Evolutionary conservation across 75 land plant species (phyloP), one percentile per base, ranked within the genome.

Genomic region (Cunninghamia lanceolata): DNA sequence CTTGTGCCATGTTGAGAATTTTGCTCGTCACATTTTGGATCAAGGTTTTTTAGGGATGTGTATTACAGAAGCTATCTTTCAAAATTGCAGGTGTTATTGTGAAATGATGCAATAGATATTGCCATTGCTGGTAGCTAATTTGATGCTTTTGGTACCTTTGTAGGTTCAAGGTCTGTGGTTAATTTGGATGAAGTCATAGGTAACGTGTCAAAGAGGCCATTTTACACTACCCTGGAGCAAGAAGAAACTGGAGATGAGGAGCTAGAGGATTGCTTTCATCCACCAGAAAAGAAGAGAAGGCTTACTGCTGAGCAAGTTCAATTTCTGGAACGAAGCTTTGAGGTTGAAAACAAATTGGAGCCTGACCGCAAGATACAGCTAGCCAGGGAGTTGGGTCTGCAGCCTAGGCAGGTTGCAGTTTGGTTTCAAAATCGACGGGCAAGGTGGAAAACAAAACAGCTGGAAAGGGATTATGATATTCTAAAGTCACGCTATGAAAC

Each of bases 361-460:
- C 95, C 94, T 28, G 95, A 94, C 88, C 87, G 95, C 85, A 94
- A 94, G 83, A 81, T 87, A 78, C 88, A 90, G 87, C 90, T 94
- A 34, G 95, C 95, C n/a, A 86, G 86, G 66, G 94, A 94, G 7
- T 90, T 94, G 42, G 93, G 95, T 19, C 88, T 94, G 86, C 94
- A 91, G 86, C 95, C 95, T 30, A 86, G 95, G 35, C 95, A 94
- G 59, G 94, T 94, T 79, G 94, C 95, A 4, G 92, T 94, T 0
- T 94, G 95, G 95, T 94, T 94, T 74, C 95, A 94, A 82, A 94
- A 94, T 71, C 91, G 95, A 3, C 89, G 95, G 0, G 95, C 95
- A n/a, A 80, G 95, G 59, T 93, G 84, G 89, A 94, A 91, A 82
- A 94, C 91, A 47, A 93, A 94, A 43, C 93, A 89, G 76, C 85